phyloP scores from a whole-genome alignment of 2,329 filamentous ascomycete genomes.

The Atkinsonella texensis region DNA sequence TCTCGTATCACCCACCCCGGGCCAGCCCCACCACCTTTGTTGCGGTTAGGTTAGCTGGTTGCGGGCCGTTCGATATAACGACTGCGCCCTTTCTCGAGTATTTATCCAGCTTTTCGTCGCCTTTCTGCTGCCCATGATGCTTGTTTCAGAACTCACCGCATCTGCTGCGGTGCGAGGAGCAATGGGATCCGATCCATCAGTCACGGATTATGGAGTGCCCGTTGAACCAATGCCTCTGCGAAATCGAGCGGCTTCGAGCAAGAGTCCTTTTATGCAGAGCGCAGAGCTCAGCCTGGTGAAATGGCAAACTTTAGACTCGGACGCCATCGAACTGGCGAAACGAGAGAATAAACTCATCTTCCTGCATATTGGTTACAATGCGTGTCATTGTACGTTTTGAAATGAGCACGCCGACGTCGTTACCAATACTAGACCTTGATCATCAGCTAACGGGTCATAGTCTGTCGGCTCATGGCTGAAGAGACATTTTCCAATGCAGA shows the following conservation, averaged over 20 bases:
- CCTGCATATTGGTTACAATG: conserved; percentile 86
- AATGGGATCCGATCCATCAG: conserved; percentile 10
- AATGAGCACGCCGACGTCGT: too few species aligned
- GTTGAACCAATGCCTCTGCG: conserved; percentile 15
- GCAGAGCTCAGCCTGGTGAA: conserved; percentile 74
- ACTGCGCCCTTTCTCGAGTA: background rate
- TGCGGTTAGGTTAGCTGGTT: background rate
- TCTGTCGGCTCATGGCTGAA: conserved; percentile 81
- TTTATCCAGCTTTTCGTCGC: background rate
- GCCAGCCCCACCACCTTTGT: background rate
- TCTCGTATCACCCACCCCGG: background rate
- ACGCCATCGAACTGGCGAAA: conserved; percentile 65
- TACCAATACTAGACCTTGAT: background rate
- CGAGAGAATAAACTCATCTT: conserved; percentile 82
- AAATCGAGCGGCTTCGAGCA: conserved; percentile 25
- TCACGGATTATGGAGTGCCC: conserved; percentile 2
- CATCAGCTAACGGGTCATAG: conserved; percentile 27
- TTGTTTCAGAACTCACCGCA: conserved; percentile 25
- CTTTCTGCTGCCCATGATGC: conserved; percentile 16
- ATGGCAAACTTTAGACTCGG: conserved; percentile 81
- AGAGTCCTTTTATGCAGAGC: conserved; percentile 50
- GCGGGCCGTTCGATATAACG: background rate
- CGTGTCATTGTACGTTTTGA: conserved; percentile 70
- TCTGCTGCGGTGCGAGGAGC: conserved; percentile 22
- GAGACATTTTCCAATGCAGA: conserved; percentile 81